Base-by-base conservation (phyloP, 2,329 filamentous ascomycete species). In the Calonectria leucothoes region DNA sequence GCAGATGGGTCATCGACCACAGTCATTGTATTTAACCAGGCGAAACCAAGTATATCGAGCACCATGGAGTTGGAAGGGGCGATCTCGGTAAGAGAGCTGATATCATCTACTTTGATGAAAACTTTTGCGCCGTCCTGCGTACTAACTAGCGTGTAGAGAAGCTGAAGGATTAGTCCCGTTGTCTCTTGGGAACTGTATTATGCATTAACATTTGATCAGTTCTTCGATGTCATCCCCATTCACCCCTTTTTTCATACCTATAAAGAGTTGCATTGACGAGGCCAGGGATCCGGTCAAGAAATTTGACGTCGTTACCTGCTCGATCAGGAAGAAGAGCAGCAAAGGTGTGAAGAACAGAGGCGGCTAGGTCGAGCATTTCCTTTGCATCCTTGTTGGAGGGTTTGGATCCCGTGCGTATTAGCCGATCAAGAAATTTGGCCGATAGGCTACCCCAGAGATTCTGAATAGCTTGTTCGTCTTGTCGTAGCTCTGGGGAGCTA, bases 331-430 rank as follows among this genome's bases (percentile, higher is more conserved):
- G 83, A 14, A 94, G 82, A 10, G 88, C 83, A 0, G 88, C 83
- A 79, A 94, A 94, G 0, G 89, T 91, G 79, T 93, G 90, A 7
- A 94, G 81, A 15, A 94, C 89, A 35, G 90, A 89, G 4, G 93
- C 89, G 4, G 89, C 91, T 17, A 94, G 84, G 76, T 91, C 89
- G 12, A 93, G 84, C 91, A 94, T 93, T 73, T 91, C 87, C 72
- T 85, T 88, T 15, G 88, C 85, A 74, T 92, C 87, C 27, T 86
- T 82, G 52, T 83, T 84, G 5, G 79, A 82, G 6, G 82, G 80
- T 29, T 82, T 83, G 4, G 86, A 86, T 33, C 89, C 88, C 0
- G 92, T 90, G 72, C 87, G 87, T 49, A 94, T 84, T 12, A 94
- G 84, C 25, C 92, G 88, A 81, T 93, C 91, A 3, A 94, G 82